Conservation (phyloP, 208 protist species). For the Hexamita inflata region DNA sequence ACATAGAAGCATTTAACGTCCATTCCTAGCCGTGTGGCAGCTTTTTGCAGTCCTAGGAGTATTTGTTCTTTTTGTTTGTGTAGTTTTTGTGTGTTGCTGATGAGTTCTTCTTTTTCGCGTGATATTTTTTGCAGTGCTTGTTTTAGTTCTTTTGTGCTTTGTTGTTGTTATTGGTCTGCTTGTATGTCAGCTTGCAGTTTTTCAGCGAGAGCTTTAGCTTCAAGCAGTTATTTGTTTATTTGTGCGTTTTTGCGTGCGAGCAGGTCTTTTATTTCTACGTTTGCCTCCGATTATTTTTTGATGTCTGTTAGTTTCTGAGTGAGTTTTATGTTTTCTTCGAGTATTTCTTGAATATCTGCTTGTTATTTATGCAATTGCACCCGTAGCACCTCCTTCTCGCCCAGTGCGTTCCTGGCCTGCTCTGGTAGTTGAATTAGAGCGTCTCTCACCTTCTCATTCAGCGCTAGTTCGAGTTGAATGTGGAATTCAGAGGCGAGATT, state of each 20-base stretch:
- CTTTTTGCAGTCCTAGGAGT: neutral
- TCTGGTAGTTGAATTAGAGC: neutral
- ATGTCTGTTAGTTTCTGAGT: neutral
- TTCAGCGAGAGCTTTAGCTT: neutral
- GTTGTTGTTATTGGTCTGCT: no score
- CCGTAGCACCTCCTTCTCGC: neutral
- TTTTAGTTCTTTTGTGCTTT: no score
- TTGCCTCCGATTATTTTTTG: neutral
- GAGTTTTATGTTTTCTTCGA: neutral
- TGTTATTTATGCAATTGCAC: neutral
- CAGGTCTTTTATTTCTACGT: neutral
- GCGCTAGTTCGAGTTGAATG: neutral
- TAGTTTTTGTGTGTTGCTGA: neutral
- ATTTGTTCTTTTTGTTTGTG: neutral
- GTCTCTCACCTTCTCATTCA: neutral
- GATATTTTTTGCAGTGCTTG: neutral
- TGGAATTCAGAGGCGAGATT: neutral
- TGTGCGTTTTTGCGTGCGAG: neutral
- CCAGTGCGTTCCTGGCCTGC: neutral
- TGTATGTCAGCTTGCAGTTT: neutral
- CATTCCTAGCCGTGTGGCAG: neutral
- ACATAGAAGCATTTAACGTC: neutral
- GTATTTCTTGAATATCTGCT: neutral
- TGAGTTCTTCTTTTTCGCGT: neutral
- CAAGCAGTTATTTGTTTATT: neutral